Percentiles rank a stretch among this genome's conserved stretches.
These are phyloP conservation scores for Fusarium sp. DNA, from an alignment of 2,329 filamentous ascomycete genomes.

Conservation along the genomic window DNA sequence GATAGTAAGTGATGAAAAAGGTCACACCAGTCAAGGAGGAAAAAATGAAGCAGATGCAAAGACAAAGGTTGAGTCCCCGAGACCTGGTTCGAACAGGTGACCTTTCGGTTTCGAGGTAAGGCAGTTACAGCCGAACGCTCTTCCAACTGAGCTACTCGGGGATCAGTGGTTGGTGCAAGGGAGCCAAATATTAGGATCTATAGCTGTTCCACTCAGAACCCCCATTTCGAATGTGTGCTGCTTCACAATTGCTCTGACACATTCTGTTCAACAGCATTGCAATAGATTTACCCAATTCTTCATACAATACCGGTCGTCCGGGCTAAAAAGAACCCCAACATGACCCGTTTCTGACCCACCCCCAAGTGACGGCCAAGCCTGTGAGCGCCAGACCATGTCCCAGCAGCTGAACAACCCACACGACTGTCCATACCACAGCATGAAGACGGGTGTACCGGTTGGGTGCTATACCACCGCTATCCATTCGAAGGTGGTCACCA, in stretches of 20 bases:
- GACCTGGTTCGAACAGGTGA: conserved; percentile 36
- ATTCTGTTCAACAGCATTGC: not conserved
- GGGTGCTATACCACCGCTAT: not conserved
- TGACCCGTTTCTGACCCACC: not conserved
- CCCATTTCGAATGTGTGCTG: not conserved
- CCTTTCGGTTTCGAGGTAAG: conserved; percentile 23
- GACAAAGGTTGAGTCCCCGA: conserved; percentile 8
- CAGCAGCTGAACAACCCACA: not conserved
- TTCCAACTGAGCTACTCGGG: conserved; percentile 36
- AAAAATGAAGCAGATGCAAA: not conserved
- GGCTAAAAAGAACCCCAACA: not conserved
- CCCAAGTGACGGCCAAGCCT: not conserved
- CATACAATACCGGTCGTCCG: not conserved
- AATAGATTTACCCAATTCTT: not conserved
- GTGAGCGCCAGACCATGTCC: not conserved
- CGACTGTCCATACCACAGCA: not conserved
- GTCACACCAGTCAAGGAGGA: not conserved
- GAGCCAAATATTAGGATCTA: not conserved
- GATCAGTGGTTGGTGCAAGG: not conserved
- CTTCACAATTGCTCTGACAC: not conserved
- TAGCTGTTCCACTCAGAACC: fast-evolving
- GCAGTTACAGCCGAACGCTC: conserved; percentile 36
- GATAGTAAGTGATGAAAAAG: too few relatives aligned
- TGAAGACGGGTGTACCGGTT: not conserved
- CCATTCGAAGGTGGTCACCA: not conserved